Percentiles rank a stretch among this genome's conserved stretches.
Evolutionary conservation across 129 eudicot species (phyloP).

Genomic region (Glebionis coronaria): DNA sequence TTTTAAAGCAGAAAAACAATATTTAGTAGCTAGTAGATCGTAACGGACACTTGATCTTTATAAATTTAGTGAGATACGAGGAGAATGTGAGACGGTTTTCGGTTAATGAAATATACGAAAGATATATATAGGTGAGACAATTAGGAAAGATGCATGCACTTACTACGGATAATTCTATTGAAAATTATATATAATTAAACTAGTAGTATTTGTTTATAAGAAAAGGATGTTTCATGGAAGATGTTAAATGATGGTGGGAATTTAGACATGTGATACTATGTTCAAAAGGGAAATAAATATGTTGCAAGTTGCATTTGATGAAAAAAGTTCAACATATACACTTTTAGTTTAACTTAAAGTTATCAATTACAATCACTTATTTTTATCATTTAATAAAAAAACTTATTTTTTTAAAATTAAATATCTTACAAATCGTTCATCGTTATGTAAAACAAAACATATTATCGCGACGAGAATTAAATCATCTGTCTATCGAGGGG

Average conservation of each 20-base stretch:
- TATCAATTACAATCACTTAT: too few species aligned
- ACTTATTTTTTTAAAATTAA: too few species aligned
- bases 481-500: too few species aligned
- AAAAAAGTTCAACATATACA: too few species aligned
- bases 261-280: constrained; percentile 36
- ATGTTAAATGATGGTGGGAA: constrained; percentile 2
- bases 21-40: too few species aligned
- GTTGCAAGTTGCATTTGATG: too few species aligned
- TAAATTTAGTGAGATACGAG: neutral
- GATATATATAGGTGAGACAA: constrained; percentile 30
- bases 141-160: constrained; percentile 39
- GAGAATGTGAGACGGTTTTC: constrained; percentile 12
- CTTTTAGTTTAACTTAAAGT: too few species aligned
- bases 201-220: too few species aligned
- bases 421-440: too few species aligned
- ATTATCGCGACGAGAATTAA: too few species aligned
- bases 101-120: constrained; percentile 9
- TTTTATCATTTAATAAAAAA: too few species aligned
- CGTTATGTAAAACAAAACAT: too few species aligned
- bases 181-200: neutral
- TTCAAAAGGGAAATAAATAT: constrained; percentile 1
- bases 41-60: neutral
- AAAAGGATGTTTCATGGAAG: constrained; percentile 38
- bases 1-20: neutral
- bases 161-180: constrained; percentile 10